A percentile compares a stretch with the other conserved stretches of the same genome.
Evolutionary conservation across 495 filamentous ascomycete genomes (phyloP).

Genomic region (Trichoderma reesei): DNA sequence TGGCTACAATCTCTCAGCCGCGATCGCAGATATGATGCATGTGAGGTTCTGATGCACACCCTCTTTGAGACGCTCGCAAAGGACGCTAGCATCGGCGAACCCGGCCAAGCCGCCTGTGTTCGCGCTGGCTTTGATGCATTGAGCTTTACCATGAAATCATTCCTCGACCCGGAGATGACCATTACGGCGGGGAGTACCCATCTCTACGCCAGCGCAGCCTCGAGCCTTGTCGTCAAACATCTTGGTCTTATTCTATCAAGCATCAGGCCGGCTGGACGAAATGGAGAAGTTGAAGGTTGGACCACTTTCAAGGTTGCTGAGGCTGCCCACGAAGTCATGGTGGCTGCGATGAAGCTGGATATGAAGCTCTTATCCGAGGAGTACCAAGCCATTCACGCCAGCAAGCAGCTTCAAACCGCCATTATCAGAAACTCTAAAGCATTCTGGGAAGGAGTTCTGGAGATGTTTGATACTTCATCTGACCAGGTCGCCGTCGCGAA

Average conservation of each 20-base stretch:
- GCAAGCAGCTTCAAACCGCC: conserved; percentile 53
- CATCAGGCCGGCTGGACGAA: conserved; percentile 25
- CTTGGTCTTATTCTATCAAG: conserved; percentile 33
- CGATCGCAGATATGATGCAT: conserved; percentile 60
- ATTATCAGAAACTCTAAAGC: conserved; percentile 52
- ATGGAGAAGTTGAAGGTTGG: conserved; percentile 20
- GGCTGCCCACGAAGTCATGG: conserved; percentile 52
- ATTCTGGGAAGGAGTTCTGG: conserved; percentile 69
- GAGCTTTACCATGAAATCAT: conserved; percentile 34
- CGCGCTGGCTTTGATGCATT: conserved; percentile 38
- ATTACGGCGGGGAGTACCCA: conserved; percentile 34
- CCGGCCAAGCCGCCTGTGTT: conserved; percentile 33
- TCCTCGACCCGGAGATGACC: conserved; percentile 28
- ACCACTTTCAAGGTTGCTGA: conserved; percentile 32
- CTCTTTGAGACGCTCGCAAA: conserved; percentile 58
- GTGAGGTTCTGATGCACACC: conserved; percentile 57
- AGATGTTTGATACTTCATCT: conserved; percentile 45
- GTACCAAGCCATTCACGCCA: conserved; percentile 52
- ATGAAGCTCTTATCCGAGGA: conserved; percentile 63
- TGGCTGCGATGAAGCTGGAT: conserved; percentile 63
- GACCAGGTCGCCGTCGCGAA: conserved; percentile 57
- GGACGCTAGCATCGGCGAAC: conserved; percentile 22
- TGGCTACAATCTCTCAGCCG: conserved; percentile 68
- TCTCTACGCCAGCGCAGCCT: conserved; percentile 41
- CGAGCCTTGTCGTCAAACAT: conserved; percentile 40